A percentile compares a stretch with the other conserved stretches of the same genome.
Evolutionary conservation across 768 basidiomycete species (phyloP).

Genomic region (Amyloporia xantha): DNA sequence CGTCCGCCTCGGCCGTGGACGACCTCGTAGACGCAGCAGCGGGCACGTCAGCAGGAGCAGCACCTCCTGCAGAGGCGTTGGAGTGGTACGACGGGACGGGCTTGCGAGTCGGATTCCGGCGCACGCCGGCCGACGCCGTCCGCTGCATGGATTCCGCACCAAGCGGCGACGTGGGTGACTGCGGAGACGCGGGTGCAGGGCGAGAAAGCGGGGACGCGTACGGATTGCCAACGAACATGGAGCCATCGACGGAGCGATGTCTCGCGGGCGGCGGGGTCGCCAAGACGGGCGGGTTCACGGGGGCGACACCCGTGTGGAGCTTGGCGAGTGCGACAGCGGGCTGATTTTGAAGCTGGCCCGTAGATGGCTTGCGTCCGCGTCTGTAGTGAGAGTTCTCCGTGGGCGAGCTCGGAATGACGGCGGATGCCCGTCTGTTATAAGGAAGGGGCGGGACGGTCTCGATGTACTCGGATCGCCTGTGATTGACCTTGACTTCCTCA

Average conservation of each 20-base stretch:
- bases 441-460: conserved; percentile 10
- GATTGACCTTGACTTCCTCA: conserved; percentile 9
- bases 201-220: neutral
- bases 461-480: conserved; percentile 7
- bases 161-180: neutral
- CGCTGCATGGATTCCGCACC: conserved; percentile 8
- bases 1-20: neutral
- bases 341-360: conserved; percentile 7
- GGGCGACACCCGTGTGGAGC: conserved; percentile 8
- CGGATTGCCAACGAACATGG: neutral
- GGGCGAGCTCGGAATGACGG: conserved; percentile 3
- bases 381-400: neutral
- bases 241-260: neutral
- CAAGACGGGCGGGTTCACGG: neutral
- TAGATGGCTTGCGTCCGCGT: conserved; percentile 4
- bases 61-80: neutral
- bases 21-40: neutral
- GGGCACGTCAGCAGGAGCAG: neutral
- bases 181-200: neutral
- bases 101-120: conserved; percentile 12
- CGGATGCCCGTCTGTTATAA: no score
- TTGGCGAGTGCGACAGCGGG: conserved; percentile 13
- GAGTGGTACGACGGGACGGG: conserved; percentile 17
- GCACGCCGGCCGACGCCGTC: conserved; percentile 6
- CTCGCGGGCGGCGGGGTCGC: neutral